A percentile compares a stretch with the other conserved stretches of the same genome.
These are phyloP conservation scores for Cylindricascospora bacillispora DNA, from an alignment of 1,139 yeast species.

Conservation along the genomic window DNA sequence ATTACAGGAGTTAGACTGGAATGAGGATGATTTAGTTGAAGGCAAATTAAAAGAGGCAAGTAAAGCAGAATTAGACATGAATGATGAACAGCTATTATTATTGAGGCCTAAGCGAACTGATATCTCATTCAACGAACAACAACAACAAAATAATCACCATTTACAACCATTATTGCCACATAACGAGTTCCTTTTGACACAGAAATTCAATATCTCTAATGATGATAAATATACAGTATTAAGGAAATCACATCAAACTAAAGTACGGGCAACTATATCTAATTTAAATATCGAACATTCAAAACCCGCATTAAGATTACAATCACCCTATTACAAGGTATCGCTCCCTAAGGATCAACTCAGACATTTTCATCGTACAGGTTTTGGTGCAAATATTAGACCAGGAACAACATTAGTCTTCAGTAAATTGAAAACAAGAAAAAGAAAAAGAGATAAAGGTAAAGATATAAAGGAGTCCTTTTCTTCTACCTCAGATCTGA, in stretches of 20 bases:
- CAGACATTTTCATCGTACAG: slow-evolving; percentile 71
- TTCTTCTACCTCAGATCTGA: slow-evolving; percentile 57
- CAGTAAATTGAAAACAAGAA: slow-evolving; percentile 64
- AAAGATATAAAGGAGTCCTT: slow-evolving; percentile 67
- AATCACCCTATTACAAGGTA: slow-evolving; percentile 86
- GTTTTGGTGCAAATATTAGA: slow-evolving; percentile 45
- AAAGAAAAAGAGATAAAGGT: slow-evolving; percentile 82
- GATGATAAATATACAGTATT: slow-evolving; percentile 76
- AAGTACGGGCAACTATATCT: slow-evolving; percentile 87
- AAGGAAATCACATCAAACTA: slow-evolving; percentile 78
- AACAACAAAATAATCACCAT: background rate
- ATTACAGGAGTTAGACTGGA: slow-evolving; percentile 45
- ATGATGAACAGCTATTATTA: slow-evolving; percentile 70
- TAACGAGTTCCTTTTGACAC: slow-evolving; percentile 28
- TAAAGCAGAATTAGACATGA: slow-evolving; percentile 51
- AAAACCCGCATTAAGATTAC: slow-evolving; percentile 73
- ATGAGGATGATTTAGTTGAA: slow-evolving; percentile 69
- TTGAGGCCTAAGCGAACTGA: slow-evolving; percentile 24
- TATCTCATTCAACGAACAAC: background rate
- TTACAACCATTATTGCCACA: slow-evolving; percentile 8
- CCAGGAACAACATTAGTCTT: slow-evolving; percentile 72
- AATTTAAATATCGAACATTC: slow-evolving; percentile 87
- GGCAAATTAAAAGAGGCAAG: slow-evolving; percentile 46
- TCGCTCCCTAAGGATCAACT: slow-evolving; percentile 54
- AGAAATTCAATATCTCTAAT: slow-evolving; percentile 71